phyloP scores from a whole-genome alignment of 352 stramenopile species.

The Stramenopiles sp. region DNA sequence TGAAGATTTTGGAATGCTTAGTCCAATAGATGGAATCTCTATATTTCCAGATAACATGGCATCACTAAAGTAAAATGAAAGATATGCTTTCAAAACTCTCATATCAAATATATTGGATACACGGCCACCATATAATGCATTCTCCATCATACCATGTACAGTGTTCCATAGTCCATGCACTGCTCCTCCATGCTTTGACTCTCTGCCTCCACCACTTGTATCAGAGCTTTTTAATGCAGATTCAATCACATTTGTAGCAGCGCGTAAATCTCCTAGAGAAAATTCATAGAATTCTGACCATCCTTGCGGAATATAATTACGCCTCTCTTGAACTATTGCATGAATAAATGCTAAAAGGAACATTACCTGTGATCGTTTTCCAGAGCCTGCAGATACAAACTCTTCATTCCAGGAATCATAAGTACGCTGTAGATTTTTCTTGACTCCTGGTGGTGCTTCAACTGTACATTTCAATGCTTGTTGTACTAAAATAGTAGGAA shows the following conservation, averaged over 20 bases:
- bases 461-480: conserved; percentile 68
- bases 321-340: conserved; percentile 27
- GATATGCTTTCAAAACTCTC: conserved; percentile 40
- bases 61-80: conserved; percentile 37
- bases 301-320: conserved; percentile 67
- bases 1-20: conserved; percentile 7
- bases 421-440: conserved; percentile 69
- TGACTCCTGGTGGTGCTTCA: conserved; percentile 60
- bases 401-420: conserved; percentile 38
- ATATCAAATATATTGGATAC: conserved; percentile 65
- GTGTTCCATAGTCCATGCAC: conserved; percentile 26
- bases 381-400: conserved; percentile 20
- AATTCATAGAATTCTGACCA: conserved; percentile 89
- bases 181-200: conserved; percentile 22
- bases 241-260: conserved; percentile 49
- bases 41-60: conserved; percentile 20
- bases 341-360: conserved; percentile 56
- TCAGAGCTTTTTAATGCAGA: conserved; percentile 21
- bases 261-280: conserved; percentile 57
- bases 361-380: conserved; percentile 18
- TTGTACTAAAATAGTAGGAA: conserved; percentile 52
- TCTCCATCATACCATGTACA: conserved; percentile 69
- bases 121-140: conserved; percentile 63
- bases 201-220: conserved; percentile 11
- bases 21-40: neutral